These are phyloP conservation scores for Diaporthe humulicola DNA, from an alignment of 2,329 filamentous ascomycete genomes.

Conservation along the genomic window DNA sequence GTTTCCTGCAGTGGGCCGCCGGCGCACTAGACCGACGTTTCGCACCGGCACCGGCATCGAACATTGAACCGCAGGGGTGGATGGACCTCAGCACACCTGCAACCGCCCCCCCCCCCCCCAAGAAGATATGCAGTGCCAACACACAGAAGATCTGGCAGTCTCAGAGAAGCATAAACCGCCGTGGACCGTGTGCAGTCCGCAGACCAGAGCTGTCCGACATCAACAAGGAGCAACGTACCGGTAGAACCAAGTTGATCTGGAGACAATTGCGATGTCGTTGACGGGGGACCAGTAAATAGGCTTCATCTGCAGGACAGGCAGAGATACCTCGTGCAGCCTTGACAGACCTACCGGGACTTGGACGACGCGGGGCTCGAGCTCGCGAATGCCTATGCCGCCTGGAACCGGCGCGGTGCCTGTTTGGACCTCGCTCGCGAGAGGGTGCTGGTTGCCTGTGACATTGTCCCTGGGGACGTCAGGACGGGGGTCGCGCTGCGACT, in stretches of 20 bases:
- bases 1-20: background rate
- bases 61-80: background rate
- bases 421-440: background rate
- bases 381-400: background rate
- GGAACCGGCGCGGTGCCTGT: background rate
- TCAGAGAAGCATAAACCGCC: background rate
- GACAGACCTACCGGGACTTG: slow-evolving; percentile 90
- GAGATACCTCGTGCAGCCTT: slow-evolving; percentile 87
- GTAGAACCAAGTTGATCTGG: slow-evolving; percentile 97
- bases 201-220: background rate
- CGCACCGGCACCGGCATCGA: background rate
- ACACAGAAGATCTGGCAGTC: background rate
- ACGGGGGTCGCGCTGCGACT: background rate
- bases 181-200: background rate
- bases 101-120: background rate
- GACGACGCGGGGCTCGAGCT: slow-evolving; percentile 44
- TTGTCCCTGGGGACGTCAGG: background rate
- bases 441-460: background rate
- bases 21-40: background rate
- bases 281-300: slow-evolving; percentile 98
- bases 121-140: background rate
- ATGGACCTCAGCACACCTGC: background rate
- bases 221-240: slow-evolving; percentile 60
- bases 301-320: slow-evolving; percentile 89
- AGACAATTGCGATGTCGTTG: slow-evolving; percentile 86